A percentile compares a stretch with the other conserved stretches of the same genome.
These are phyloP conservation scores for Chaetothyriales sp. DNA, from an alignment of 2,329 filamentous ascomycete species.

Conservation along the genomic window DNA sequence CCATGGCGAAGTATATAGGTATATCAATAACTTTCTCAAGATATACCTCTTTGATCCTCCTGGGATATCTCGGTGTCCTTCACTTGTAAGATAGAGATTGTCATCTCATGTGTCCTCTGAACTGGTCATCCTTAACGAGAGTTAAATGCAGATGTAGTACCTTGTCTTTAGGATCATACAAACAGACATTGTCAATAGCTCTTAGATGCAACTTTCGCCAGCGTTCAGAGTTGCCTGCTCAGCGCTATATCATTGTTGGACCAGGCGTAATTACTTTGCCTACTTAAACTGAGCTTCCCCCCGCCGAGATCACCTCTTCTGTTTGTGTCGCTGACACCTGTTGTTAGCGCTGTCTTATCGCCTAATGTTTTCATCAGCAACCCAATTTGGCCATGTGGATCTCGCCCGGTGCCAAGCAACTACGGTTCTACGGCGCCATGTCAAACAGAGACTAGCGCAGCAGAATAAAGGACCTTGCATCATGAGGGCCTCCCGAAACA, in stretches of 20 bases:
- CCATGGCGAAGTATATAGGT: not conserved
- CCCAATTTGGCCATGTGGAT: not conserved
- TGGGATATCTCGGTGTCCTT: not conserved
- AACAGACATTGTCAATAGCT: too few species aligned
- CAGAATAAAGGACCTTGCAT: not conserved
- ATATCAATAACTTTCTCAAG: not conserved
- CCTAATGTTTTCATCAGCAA: not conserved
- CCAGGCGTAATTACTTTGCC: not conserved
- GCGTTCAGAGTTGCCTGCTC: too few species aligned
- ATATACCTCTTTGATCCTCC: not conserved
- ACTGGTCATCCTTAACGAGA: too few species aligned
- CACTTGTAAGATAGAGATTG: not conserved
- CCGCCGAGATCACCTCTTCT: not conserved
- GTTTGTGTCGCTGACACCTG: not conserved
- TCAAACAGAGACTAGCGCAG: not conserved
- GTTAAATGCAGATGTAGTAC: too few species aligned
- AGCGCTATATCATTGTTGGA: not conserved
- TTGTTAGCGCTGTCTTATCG: not conserved
- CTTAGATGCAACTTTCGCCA: too few species aligned
- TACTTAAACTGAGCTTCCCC: not conserved
- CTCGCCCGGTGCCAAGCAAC: not conserved
- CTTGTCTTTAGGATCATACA: too few species aligned
- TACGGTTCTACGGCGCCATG: not conserved
- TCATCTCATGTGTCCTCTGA: too few species aligned
- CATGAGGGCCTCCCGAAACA: not conserved